A percentile compares a stretch with the other conserved stretches of the same genome.
phyloP scores from a whole-genome alignment of 2,329 filamentous ascomycete species.

The Fusarium nanum region DNA sequence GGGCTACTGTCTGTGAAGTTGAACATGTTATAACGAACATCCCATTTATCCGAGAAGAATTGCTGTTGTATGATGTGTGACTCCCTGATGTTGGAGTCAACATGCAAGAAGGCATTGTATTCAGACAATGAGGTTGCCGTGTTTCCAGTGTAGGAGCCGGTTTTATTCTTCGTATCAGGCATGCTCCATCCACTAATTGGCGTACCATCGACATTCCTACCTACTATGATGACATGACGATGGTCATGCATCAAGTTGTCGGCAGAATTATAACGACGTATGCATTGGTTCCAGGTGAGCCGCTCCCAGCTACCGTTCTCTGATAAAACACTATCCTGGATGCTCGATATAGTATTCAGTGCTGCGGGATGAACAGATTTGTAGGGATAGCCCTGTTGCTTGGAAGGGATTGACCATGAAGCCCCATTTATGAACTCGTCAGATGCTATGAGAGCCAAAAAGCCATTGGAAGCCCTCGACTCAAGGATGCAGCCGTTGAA shows the following conservation, averaged over 20 bases:
- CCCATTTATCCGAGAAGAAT: no score
- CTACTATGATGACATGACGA: not conserved
- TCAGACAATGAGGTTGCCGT: no score
- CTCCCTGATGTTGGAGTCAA: no score
- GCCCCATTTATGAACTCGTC: not conserved
- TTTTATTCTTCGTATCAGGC: no score
- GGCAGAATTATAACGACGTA: slow-evolving; percentile 13
- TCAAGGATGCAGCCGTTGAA: slow-evolving; percentile 21
- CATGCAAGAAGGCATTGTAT: no score
- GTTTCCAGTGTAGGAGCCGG: no score
- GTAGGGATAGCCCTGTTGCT: no score
- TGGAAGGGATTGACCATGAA: not conserved
- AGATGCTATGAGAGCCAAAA: slow-evolving; percentile 6
- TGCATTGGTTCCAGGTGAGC: not conserved
- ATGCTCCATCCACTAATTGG: not conserved
- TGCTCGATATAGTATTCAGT: no score
- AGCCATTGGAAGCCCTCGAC: slow-evolving; percentile 22
- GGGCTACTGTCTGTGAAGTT: no score
- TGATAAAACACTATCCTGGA: not conserved
- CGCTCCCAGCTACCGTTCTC: not conserved
- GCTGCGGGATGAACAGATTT: no score
- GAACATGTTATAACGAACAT: fast-evolving
- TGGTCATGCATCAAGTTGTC: not conserved
- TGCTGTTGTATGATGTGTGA: no score
- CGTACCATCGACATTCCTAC: not conserved